phyloP scores from a whole-genome alignment of 1,284 basidiomycete species.

The Ustilago tritici region DNA sequence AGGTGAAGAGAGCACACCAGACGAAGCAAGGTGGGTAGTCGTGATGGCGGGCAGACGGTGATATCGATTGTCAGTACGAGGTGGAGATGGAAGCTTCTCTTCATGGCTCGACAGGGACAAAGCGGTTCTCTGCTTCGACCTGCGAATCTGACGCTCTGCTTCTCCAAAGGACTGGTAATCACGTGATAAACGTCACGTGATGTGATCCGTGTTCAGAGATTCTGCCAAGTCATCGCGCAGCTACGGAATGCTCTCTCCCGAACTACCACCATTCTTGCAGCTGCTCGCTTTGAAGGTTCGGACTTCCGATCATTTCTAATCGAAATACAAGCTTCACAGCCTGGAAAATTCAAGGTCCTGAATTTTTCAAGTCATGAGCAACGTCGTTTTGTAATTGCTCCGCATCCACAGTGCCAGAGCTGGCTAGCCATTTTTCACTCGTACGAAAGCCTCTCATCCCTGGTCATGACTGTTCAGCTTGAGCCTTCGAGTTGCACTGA shows the following conservation, averaged over 20 bases:
- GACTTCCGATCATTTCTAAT: conserved; percentile 50
- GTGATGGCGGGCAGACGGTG: conserved; percentile 18
- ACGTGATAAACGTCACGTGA: too few species aligned
- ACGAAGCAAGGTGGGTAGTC: conserved; percentile 8
- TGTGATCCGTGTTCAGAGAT: too few species aligned
- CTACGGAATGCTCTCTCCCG: too few species aligned
- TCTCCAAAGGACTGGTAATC: conserved; percentile 10
- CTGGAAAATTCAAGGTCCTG: neutral
- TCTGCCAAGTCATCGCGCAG: too few species aligned
- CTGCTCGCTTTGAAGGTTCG: too few species aligned
- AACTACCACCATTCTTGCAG: too few species aligned
- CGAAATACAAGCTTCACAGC: conserved; percentile 10
- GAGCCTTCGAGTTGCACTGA: neutral
- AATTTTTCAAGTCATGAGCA: neutral
- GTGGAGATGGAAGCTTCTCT: conserved; percentile 14
- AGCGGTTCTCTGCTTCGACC: neutral
- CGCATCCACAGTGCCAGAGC: conserved; percentile 10
- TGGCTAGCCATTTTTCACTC: conserved; percentile 40
- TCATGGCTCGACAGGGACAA: conserved; percentile 8
- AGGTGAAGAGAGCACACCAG: conserved; percentile 14
- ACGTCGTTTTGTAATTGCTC: conserved; percentile 8
- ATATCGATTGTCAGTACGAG: neutral
- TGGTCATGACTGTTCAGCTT: neutral
- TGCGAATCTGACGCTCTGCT: neutral
- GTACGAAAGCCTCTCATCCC: conserved; percentile 15